phyloP scores from a whole-genome alignment of 345 rosid genomes.

The Iberis pinnata region DNA sequence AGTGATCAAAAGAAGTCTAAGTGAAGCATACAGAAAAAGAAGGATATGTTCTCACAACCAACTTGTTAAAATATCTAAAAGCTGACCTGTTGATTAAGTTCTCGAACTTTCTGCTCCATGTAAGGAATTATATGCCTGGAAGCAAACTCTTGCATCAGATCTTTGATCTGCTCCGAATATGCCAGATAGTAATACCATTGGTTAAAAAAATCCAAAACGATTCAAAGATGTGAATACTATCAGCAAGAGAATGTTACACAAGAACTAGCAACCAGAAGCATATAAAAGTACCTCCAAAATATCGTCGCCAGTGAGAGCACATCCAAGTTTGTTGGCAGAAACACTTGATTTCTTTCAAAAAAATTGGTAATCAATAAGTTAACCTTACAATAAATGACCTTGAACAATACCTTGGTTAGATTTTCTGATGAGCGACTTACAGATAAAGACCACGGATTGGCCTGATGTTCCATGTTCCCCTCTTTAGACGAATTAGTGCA shows the following conservation, averaged over 20 bases:
- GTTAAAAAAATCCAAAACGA: constrained; percentile 23
- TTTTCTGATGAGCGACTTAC: constrained; percentile 42
- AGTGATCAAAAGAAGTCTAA: constrained; percentile 12
- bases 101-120: constrained; percentile 94
- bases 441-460: constrained; percentile 59
- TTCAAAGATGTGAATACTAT: constrained; percentile 12
- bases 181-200: constrained; percentile 26
- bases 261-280: constrained; percentile 16
- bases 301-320: constrained; percentile 71
- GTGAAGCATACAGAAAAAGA: constrained; percentile 6
- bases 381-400: constrained; percentile 11
- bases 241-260: constrained; percentile 22
- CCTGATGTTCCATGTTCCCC: constrained; percentile 49
- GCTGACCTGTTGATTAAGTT: constrained; percentile 78
- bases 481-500: constrained; percentile 87
- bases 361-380: constrained; percentile 18
- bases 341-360: constrained; percentile 56
- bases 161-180: constrained; percentile 60
- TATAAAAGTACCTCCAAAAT: constrained; percentile 48
- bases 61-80: constrained; percentile 7
- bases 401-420: neutral
- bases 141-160: constrained; percentile 79
- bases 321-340: constrained; percentile 51
- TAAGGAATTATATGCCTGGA: constrained; percentile 85
- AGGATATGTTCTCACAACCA: neutral